Conservation (phyloP, 75 land plant species). For the Selaginella tamariscina region DNA sequence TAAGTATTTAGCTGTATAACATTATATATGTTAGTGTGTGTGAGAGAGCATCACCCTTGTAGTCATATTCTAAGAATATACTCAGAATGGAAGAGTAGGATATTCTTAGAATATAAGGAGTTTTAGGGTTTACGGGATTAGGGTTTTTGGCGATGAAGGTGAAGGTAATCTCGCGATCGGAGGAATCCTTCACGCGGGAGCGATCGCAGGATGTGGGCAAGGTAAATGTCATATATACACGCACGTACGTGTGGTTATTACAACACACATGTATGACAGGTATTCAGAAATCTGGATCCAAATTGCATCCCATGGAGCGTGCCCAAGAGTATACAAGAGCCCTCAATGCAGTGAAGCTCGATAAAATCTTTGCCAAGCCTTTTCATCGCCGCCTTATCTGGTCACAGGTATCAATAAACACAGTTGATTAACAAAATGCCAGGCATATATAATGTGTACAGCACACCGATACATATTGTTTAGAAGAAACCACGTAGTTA, state of each 20-base stretch:
- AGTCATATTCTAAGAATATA: no score
- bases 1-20: no score
- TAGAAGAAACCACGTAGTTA: no score
- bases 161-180: conserved; percentile 68
- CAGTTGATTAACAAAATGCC: no score
- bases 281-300: conserved; percentile 70
- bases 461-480: no score
- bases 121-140: not conserved
- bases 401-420: no score
- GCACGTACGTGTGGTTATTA: not conserved
- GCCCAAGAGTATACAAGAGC: conserved; percentile 77
- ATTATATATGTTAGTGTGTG: no score
- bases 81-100: no score
- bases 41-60: no score
- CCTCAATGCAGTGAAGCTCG: conserved; percentile 81
- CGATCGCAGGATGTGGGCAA: conserved; percentile 56
- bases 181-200: conserved; percentile 86
- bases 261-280: conserved; percentile 7
- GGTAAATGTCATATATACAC: not conserved
- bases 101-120: no score
- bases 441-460: no score
- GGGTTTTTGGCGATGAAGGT: conserved; percentile 56
- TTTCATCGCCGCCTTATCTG: conserved; percentile 85
- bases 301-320: conserved; percentile 62
- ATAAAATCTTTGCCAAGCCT: conserved; percentile 87